Conservation (phyloP, 768 basidiomycete species). For the Leccinum incarnatum region DNA sequence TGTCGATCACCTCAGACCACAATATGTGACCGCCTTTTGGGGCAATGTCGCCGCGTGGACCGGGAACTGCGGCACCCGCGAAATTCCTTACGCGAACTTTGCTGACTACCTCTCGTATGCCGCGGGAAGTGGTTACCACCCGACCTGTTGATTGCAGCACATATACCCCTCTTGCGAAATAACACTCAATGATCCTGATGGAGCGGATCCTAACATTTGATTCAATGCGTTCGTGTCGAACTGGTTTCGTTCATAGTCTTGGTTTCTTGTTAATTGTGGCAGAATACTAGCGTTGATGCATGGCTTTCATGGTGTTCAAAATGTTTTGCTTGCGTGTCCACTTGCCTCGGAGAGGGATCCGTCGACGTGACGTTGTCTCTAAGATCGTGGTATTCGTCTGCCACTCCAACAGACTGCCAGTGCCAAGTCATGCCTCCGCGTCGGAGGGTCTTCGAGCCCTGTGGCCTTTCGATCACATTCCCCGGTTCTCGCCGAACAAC, state of each 20-base stretch:
- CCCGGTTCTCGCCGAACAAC: not conserved
- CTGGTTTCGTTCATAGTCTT: not conserved
- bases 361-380: not conserved
- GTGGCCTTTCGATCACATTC: not conserved
- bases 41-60: slow-evolving; percentile 24
- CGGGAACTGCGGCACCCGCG: slow-evolving; percentile 18
- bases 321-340: not conserved
- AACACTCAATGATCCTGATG: not conserved
- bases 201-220: not conserved
- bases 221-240: not conserved
- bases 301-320: not conserved
- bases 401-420: not conserved
- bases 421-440: not conserved
- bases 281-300: not conserved
- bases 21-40: slow-evolving; percentile 25
- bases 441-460: too few relatives aligned
- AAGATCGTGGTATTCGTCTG: not conserved
- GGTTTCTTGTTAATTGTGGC: not conserved
- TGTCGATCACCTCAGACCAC: not conserved
- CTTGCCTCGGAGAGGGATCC: not conserved
- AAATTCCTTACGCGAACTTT: slow-evolving; percentile 23
- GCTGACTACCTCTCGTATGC: slow-evolving; percentile 25
- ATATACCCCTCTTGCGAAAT: not conserved
- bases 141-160: slow-evolving; percentile 11
- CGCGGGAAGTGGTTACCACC: slow-evolving; percentile 12